These are phyloP conservation scores for Sarcomyxa edulis DNA, from an alignment of 768 basidiomycete genomes.

Conservation along the genomic window DNA sequence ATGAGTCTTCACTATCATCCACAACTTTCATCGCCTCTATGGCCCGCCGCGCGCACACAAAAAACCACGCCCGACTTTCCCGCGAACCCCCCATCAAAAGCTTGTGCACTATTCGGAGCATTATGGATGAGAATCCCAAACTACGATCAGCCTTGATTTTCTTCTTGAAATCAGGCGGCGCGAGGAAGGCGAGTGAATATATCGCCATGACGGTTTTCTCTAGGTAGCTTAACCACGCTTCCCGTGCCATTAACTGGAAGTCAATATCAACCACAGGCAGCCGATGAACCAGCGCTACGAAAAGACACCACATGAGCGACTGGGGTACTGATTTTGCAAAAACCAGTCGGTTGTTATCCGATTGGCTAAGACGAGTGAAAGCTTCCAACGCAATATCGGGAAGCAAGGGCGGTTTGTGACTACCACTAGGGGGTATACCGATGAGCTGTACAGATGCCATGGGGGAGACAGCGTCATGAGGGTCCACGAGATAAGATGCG, in stretches of 20 bases:
- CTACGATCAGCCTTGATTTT: conserved; percentile 59
- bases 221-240: conserved; percentile 71
- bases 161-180: conserved; percentile 69
- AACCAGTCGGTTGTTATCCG: conserved; percentile 74
- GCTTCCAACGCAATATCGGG: conserved; percentile 80
- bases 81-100: conserved; percentile 45
- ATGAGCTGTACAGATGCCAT: conserved; percentile 49
- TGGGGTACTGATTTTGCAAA: conserved; percentile 59
- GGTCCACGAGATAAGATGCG: conserved; percentile 72
- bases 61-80: conserved; percentile 49
- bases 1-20: conserved; percentile 70
- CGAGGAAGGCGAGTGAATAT: conserved; percentile 82
- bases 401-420: conserved; percentile 50
- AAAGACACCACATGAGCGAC: conserved; percentile 51
- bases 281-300: conserved; percentile 72
- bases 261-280: conserved; percentile 79
- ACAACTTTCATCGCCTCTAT: conserved; percentile 76
- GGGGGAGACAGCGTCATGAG: conserved; percentile 60
- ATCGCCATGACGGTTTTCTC: conserved; percentile 79
- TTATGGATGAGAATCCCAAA: conserved; percentile 63
- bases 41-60: conserved; percentile 56
- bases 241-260: conserved; percentile 58
- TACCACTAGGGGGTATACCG: conserved; percentile 35
- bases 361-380: conserved; percentile 72
- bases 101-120: conserved; percentile 68